A percentile compares a stretch with the other conserved stretches of the same genome.
Conservation (phyloP, 352 stramenopile genomes). For the Pythium brassicae region DNA sequence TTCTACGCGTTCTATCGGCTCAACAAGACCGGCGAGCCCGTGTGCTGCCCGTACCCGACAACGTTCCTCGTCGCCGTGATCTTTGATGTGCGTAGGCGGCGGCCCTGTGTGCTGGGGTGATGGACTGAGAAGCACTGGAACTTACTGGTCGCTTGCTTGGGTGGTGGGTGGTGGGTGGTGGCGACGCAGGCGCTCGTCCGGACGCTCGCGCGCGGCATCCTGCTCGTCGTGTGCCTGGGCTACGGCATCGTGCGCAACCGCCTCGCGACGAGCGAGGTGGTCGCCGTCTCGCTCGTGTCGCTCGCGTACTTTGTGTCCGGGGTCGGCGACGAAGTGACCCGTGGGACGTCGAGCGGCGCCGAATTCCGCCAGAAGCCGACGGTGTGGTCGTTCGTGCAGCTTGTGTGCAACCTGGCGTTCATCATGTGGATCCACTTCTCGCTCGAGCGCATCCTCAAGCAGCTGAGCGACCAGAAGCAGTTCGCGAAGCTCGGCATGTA, state of each 20-base stretch:
- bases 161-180: no score
- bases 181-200: slow-evolving; percentile 79
- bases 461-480: slow-evolving; percentile 83
- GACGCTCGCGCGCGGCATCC: slow-evolving; percentile 78
- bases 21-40: slow-evolving; percentile 85
- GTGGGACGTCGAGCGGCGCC: slow-evolving; percentile 69
- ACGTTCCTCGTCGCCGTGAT: slow-evolving; percentile 80
- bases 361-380: slow-evolving; percentile 77
- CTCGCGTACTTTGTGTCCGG: slow-evolving; percentile 74
- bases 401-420: slow-evolving; percentile 85
- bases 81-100: slow-evolving; percentile 53
- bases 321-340: slow-evolving; percentile 71
- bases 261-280: slow-evolving; percentile 46
- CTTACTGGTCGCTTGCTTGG: no score
- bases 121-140: no score
- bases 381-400: slow-evolving; percentile 81
- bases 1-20: slow-evolving; percentile 84
- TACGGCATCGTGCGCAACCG: slow-evolving; percentile 84
- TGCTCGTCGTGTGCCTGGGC: slow-evolving; percentile 87
- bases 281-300: slow-evolving; percentile 58
- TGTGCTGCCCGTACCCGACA: slow-evolving; percentile 87
- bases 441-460: slow-evolving; percentile 79
- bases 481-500: slow-evolving; percentile 90
- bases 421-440: slow-evolving; percentile 91
- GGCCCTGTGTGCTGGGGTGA: slow-evolving; percentile 9